These are phyloP conservation scores for Thermothelomyces thermophilus DNA, from an alignment of 2,329 filamentous ascomycete species.

Conservation along the genomic window DNA sequence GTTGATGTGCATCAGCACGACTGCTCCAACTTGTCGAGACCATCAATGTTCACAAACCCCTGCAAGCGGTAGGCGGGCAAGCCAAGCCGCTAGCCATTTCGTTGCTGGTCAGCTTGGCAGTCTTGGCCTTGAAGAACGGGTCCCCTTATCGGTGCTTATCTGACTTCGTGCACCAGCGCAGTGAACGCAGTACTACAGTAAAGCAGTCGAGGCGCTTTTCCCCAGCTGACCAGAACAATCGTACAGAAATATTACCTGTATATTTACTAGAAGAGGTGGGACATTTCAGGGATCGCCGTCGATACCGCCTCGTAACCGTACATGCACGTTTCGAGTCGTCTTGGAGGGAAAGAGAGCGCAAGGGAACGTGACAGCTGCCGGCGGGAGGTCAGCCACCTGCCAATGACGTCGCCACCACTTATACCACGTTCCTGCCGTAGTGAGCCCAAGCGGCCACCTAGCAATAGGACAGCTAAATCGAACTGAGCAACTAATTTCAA, in stretches of 20 bases:
- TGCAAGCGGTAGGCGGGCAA: constrained; percentile 9
- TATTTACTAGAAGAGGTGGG: no score
- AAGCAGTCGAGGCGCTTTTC: no score
- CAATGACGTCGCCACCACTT: constrained; percentile 26
- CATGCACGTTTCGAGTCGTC: no score
- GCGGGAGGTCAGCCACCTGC: constrained; percentile 13
- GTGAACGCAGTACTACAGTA: no score
- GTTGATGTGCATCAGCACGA: constrained; percentile 9
- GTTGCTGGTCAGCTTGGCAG: neutral
- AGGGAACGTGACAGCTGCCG: constrained; percentile 5
- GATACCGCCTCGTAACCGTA: no score
- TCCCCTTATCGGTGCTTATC: neutral
- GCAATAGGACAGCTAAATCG: no score
- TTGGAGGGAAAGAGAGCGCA: no score
- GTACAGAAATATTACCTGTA: no score
- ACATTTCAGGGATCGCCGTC: no score
- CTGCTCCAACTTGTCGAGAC: constrained; percentile 5
- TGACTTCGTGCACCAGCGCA: neutral
- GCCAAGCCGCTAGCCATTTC: constrained; percentile 1
- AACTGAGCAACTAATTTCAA: no score
- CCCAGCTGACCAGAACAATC: no score
- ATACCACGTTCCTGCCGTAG: neutral
- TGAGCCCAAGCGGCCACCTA: constrained; percentile 8
- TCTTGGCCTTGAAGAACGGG: constrained; percentile 2
- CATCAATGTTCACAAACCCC: constrained; percentile 10